These are phyloP conservation scores for Fusarium avenaceum DNA, from an alignment of 2,329 filamentous ascomycete genomes.

Conservation along the genomic window DNA sequence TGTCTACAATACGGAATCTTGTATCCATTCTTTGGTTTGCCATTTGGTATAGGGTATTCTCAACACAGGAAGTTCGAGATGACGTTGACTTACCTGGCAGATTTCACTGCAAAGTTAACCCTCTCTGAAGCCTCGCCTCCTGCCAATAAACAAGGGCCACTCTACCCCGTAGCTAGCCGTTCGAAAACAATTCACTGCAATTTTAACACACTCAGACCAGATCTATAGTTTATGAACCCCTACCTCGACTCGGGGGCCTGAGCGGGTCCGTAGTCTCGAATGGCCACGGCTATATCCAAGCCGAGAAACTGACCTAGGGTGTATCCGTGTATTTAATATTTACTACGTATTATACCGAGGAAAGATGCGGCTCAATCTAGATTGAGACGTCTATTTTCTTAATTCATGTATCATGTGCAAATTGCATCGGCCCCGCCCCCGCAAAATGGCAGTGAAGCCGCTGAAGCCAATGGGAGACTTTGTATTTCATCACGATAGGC, in stretches of 20 bases:
- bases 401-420: constrained; percentile 35
- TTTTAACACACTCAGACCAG: no score
- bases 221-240: no score
- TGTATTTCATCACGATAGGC: constrained; percentile 32
- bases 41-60: neutral
- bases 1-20: neutral
- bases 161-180: no score
- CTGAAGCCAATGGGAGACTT: constrained; percentile 21
- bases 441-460: constrained; percentile 40
- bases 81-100: no score
- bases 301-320: neutral
- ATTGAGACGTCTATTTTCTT: neutral
- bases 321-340: no score
- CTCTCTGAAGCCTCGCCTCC: neutral
- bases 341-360: constrained; percentile 10
- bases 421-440: constrained; percentile 40
- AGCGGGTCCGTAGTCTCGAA: no score
- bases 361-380: constrained; percentile 39
- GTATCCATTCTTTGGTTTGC: neutral
- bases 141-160: no score
- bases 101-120: neutral
- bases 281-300: no score
- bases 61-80: neutral
- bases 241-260: no score
- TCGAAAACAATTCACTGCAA: no score